Evolutionary conservation across 805 yeast species (phyloP), one percentile per base, ranked within the genome.

Genomic region (Yarrowia divulgata): DNA sequence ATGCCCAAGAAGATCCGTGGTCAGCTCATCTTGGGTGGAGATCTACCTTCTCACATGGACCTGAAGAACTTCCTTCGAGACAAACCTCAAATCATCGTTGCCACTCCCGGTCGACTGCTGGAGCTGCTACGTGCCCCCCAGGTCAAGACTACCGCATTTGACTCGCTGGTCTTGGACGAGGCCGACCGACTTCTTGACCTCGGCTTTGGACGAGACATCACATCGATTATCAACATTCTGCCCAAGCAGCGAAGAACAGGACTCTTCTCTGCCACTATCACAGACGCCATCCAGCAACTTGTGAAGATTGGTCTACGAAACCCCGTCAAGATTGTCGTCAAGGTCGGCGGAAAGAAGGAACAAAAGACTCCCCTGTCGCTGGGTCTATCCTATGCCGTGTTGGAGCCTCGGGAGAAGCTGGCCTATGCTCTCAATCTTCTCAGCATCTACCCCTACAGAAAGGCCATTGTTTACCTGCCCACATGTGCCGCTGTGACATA

Each of bases 171-270:
- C 5, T 77, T 95, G 49, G 99, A 95, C 77, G 98, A 95, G 79
- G 98, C 98, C 8, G 99, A 95, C 75, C 86, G 92, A 73, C 81
- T 94, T 43, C 81, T 94, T 42, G 98, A 93, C 75, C 76, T 87
- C 40, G 89, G 92, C 50, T 91, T 92, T 75, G 98, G 93, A 76
- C 77, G 87, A 35, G 90, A 93, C 48, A 92, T 93, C 76, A 85
- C 85, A 35, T 82, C 81, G 50, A 93, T 92, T 54, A 86, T 91
- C 52, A 86, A 88, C 52, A 81, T 84, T 55, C 80, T 95, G 37
- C 99, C 99, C 0, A 89, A 91, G 73, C 99, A 94, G 79, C 87
- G 97, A 74, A 84, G 99, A 75, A 92, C 97, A 0, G 99, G 98
- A 0, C 81, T 94, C 19, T 94, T 94, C 76, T 92, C 97, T 0